Evolutionary conservation across 129 eudicot genomes (phyloP).

Genomic region (Flaveria trinervia): DNA sequence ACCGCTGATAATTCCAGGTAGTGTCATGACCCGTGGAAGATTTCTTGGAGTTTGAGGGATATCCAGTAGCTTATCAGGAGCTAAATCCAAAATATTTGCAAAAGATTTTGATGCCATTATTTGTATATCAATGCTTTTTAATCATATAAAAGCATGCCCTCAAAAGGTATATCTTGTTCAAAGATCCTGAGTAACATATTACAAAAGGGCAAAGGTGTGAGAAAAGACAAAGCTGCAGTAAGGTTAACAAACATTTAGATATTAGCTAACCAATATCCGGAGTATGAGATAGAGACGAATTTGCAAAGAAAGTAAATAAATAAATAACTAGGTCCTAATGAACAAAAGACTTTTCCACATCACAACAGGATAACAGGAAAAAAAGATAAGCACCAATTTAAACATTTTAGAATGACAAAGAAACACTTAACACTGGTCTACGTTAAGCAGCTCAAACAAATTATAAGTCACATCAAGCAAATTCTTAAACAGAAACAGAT

Average conservation of each 20-base stretch:
- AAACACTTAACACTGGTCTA: background rate
- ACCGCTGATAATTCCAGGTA: constrained; percentile 68
- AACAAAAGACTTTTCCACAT: background rate
- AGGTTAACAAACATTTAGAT: constrained; percentile 2
- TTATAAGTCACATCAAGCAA: constrained; percentile 14
- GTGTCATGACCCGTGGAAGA: constrained; percentile 80
- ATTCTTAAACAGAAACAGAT: constrained; percentile 1
- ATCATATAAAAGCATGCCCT: constrained; percentile 15
- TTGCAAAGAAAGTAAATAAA: background rate
- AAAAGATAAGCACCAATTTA: background rate
- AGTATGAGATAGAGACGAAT: background rate
- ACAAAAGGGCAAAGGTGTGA: constrained; percentile 14
- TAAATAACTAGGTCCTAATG: background rate
- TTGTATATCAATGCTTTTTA: background rate
- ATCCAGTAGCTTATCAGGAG: constrained; percentile 58
- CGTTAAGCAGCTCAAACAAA: background rate
- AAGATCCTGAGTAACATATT: constrained; percentile 32
- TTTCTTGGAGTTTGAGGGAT: constrained; percentile 80
- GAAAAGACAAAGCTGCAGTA: background rate
- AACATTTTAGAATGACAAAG: background rate
- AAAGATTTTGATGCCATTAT: constrained; percentile 67
- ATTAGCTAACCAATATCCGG: background rate
- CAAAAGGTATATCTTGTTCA: constrained; percentile 20
- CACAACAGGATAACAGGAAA: constrained; percentile 4
- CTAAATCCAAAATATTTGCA: constrained; percentile 58